phyloP scores from a whole-genome alignment of 108 stramenopile species.

The Cyclotella distinguenda region DNA sequence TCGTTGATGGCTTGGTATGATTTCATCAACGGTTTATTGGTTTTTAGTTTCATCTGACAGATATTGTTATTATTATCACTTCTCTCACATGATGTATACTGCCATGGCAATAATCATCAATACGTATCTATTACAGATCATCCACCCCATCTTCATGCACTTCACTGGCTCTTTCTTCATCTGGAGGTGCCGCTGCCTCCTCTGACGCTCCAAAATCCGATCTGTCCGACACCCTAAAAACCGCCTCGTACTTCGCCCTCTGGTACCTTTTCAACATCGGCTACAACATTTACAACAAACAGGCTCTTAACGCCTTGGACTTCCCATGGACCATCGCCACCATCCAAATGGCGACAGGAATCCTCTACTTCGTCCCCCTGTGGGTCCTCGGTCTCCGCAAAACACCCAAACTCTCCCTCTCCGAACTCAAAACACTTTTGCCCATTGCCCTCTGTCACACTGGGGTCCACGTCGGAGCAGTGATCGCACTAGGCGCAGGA shows the following conservation, averaged over 20 bases:
- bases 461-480: slow-evolving; percentile 95
- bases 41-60: too few species aligned
- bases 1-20: too few species aligned
- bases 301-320: slow-evolving; percentile 88
- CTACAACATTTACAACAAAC: slow-evolving; percentile 99
- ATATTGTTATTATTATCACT: too few species aligned
- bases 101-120: neutral
- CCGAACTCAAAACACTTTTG: slow-evolving; percentile 88
- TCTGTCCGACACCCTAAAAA: slow-evolving; percentile 74
- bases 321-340: slow-evolving; percentile 96
- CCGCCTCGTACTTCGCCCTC: slow-evolving; percentile 90
- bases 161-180: slow-evolving; percentile 57
- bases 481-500: slow-evolving; percentile 95
- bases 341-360: slow-evolving; percentile 93
- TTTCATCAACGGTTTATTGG: too few species aligned
- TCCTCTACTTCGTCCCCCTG: slow-evolving; percentile 85
- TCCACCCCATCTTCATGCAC: slow-evolving; percentile 39
- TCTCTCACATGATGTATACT: too few species aligned
- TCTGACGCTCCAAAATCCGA: slow-evolving; percentile 40
- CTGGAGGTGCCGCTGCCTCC: slow-evolving; percentile 61
- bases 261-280: slow-evolving; percentile 99
- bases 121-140: neutral
- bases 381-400: slow-evolving; percentile 88
- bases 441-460: slow-evolving; percentile 97
- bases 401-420: slow-evolving; percentile 85